These are phyloP conservation scores for Rhizoclosmatium sp. DNA, from an alignment of 192 early-diverging fungal genomes.

Conservation along the genomic window DNA sequence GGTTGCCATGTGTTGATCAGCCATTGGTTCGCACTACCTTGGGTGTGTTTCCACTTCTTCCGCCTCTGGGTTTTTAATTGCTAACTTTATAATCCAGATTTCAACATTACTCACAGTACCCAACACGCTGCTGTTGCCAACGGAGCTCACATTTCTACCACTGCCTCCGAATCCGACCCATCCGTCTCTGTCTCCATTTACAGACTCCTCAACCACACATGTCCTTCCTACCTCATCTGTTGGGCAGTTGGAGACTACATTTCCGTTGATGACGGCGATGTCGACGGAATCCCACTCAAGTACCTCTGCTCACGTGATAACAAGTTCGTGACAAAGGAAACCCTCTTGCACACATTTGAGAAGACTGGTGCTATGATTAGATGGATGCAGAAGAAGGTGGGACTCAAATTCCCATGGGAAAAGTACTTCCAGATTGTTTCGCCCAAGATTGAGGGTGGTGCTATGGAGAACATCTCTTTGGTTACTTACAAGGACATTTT, in stretches of 20 bases:
- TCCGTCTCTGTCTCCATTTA: constrained; percentile 48
- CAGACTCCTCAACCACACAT: constrained; percentile 47
- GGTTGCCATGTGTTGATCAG: constrained; percentile 60
- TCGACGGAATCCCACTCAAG: constrained; percentile 39
- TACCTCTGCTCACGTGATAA: constrained; percentile 31
- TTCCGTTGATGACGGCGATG: constrained; percentile 50
- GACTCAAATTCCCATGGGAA: constrained; percentile 55
- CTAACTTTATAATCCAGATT: constrained; percentile 34
- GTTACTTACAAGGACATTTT: constrained; percentile 56
- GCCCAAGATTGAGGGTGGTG: constrained; percentile 48
- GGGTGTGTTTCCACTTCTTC: constrained; percentile 12
- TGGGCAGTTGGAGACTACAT: constrained; percentile 61
- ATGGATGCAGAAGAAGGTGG: constrained; percentile 60
- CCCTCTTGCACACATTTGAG: constrained; percentile 53
- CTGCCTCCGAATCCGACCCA: constrained; percentile 11
- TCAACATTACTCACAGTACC: constrained; percentile 52
- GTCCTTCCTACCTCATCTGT: constrained; percentile 61
- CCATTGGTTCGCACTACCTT: constrained; percentile 55
- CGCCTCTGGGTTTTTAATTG: not conserved
- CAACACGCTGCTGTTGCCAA: constrained; percentile 55
- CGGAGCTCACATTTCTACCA: constrained; percentile 44
- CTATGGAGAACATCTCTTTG: constrained; percentile 67
- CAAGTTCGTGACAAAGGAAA: constrained; percentile 40
- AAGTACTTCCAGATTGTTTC: constrained; percentile 57
- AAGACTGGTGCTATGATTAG: constrained; percentile 55